phyloP scores from a whole-genome alignment of 1,284 basidiomycete species.

The Sporisorium graminicola region DNA sequence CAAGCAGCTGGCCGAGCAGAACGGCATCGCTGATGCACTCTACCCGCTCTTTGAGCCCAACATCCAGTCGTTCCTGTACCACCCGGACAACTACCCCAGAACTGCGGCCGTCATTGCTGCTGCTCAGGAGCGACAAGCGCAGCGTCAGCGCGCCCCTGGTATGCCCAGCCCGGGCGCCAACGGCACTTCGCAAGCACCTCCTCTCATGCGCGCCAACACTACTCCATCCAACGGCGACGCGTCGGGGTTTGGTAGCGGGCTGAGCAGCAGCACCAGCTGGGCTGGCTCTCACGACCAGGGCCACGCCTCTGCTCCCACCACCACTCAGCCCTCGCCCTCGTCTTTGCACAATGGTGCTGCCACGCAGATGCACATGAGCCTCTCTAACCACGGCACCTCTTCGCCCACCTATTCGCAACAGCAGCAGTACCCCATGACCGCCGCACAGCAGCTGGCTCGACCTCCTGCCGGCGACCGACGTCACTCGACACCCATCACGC shows the following conservation, averaged over 20 bases:
- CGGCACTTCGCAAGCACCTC: conserved; percentile 47
- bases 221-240: conserved; percentile 53
- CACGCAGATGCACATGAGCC: conserved; percentile 52
- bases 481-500: conserved; percentile 47
- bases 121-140: conserved; percentile 66
- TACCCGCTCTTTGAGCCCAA: conserved; percentile 70
- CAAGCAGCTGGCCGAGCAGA: conserved; percentile 68
- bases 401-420: conserved; percentile 49
- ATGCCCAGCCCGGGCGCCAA: conserved; percentile 48
- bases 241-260: conserved; percentile 39
- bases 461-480: conserved; percentile 44
- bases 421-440: conserved; percentile 47
- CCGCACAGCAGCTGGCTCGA: conserved; percentile 46
- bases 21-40: conserved; percentile 65
- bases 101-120: conserved; percentile 69
- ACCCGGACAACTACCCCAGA: conserved; percentile 68
- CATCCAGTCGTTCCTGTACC: conserved; percentile 69
- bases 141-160: conserved; percentile 56
- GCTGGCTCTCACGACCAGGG: conserved; percentile 49
- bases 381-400: conserved; percentile 47
- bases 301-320: conserved; percentile 50
- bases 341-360: conserved; percentile 47
- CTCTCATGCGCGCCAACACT: conserved; percentile 60
- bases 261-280: conserved; percentile 54
- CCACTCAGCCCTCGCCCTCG: conserved; percentile 48